Conservation (phyloP, 2,329 filamentous ascomycete species). For the Colletotrichum tamarilloi region DNA sequence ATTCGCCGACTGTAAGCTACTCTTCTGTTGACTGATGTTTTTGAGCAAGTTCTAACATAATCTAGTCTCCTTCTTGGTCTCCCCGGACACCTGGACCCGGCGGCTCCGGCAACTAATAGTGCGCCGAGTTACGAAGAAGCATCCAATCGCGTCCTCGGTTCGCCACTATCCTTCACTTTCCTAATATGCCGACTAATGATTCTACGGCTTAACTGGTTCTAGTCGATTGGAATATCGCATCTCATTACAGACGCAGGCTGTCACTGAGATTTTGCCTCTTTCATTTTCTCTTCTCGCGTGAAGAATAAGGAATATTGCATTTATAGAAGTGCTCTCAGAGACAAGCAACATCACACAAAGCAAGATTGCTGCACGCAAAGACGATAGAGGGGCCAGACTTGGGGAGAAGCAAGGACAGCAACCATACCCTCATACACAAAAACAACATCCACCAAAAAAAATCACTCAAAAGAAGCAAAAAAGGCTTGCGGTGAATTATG, state of each 20-base stretch:
- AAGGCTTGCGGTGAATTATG: conserved; percentile 28
- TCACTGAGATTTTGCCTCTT: conserved; percentile 34
- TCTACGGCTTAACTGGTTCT: conserved; percentile 38
- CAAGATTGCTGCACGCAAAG: conserved; percentile 28
- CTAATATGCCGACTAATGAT: conserved; percentile 54
- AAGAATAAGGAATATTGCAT: conserved; percentile 29
- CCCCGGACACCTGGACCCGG: conserved; percentile 58
- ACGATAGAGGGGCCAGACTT: conserved; percentile 18
- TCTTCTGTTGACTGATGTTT: neutral
- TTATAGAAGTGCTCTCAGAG: conserved; percentile 33
- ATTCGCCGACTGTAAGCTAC: conserved; percentile 70
- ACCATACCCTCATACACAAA: conserved; percentile 13
- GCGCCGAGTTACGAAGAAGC: conserved; percentile 29
- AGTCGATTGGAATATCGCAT: conserved; percentile 32
- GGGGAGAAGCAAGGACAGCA: conserved; percentile 1
- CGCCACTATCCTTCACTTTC: conserved; percentile 29
- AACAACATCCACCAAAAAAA: conserved; percentile 10
- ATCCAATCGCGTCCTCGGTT: conserved; percentile 14
- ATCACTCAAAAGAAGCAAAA: conserved; percentile 14
- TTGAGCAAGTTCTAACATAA: conserved; percentile 41
- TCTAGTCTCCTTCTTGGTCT: conserved; percentile 59
- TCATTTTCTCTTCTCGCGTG: conserved; percentile 7
- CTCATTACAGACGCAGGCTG: conserved; percentile 36
- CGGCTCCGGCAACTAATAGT: conserved; percentile 55
- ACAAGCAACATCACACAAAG: conserved; percentile 16